Evolutionary conservation across 495 filamentous ascomycete genomes (phyloP).

Genomic region (Aspergillus wentii): DNA sequence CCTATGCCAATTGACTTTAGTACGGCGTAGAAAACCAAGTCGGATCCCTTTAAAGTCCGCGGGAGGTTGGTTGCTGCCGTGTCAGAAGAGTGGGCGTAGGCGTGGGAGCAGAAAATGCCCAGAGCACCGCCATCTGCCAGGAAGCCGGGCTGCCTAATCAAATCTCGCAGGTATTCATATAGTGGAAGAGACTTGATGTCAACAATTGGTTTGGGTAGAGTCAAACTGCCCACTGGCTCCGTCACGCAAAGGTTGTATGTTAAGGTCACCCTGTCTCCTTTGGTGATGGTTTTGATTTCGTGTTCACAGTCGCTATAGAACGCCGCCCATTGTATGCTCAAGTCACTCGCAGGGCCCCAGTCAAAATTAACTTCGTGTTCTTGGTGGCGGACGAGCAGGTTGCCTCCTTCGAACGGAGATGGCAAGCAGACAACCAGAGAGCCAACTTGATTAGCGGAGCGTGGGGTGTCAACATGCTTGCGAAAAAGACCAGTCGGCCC

Average conservation of each 20-base stretch:
- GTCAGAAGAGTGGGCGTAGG: background rate
- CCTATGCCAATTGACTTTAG: too few species aligned
- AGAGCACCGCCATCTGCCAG: background rate
- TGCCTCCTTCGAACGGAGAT: constrained; percentile 33
- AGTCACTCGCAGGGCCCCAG: constrained; percentile 26
- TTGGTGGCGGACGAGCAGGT: constrained; percentile 15
- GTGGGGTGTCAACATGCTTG: constrained; percentile 1
- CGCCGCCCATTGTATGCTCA: constrained; percentile 49
- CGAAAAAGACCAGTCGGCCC: too few species aligned
- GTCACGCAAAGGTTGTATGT: constrained; percentile 43
- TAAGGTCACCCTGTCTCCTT: constrained; percentile 49
- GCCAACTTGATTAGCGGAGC: constrained; percentile 42
- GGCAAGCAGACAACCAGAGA: constrained; percentile 54
- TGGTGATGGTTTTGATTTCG: constrained; percentile 49
- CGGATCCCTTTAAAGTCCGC: background rate
- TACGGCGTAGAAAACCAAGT: background rate
- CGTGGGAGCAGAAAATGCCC: background rate
- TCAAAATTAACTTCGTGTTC: constrained; percentile 29
- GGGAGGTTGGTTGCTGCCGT: background rate
- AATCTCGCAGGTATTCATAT: background rate
- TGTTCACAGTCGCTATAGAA: constrained; percentile 62
- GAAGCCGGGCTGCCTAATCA: background rate
- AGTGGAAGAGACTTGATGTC: background rate
- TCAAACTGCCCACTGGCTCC: background rate
- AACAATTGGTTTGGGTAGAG: background rate